Conservation (phyloP, 2,329 filamentous ascomycete species). For the Pyricularia sp. region DNA sequence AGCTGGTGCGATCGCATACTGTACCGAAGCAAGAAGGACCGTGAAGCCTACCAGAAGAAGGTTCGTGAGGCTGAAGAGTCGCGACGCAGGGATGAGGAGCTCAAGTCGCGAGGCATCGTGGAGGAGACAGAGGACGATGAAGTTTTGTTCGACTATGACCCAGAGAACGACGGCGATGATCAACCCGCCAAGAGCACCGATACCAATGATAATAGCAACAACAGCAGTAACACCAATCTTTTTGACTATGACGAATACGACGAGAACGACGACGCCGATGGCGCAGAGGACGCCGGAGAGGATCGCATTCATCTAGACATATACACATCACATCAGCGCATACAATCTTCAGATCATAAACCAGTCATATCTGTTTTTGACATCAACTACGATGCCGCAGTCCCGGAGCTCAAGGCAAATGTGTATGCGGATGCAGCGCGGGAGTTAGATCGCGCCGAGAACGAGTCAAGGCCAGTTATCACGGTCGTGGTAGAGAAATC, state of each 20-base stretch:
- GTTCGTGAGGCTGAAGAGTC: slow-evolving; percentile 56
- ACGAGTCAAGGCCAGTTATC: slow-evolving; percentile 34
- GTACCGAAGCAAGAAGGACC: slow-evolving; percentile 68
- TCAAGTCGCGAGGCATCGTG: slow-evolving; percentile 71
- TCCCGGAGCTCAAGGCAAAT: slow-evolving; percentile 73
- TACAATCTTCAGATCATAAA: slow-evolving; percentile 93
- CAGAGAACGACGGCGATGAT: slow-evolving; percentile 59
- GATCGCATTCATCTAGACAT: slow-evolving; percentile 49
- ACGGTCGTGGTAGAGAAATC: slow-evolving; percentile 56
- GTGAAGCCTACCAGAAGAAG: slow-evolving; percentile 53
- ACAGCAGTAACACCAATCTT: not conserved
- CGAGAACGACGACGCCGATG: slow-evolving; percentile 39
- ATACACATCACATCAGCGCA: slow-evolving; percentile 81
- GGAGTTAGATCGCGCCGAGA: slow-evolving; percentile 68
- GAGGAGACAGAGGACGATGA: slow-evolving; percentile 67
- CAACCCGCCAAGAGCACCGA: slow-evolving; percentile 12
- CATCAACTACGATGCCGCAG: slow-evolving; percentile 76
- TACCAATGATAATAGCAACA: not conserved
- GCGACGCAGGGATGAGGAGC: slow-evolving; percentile 69
- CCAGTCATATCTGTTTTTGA: slow-evolving; percentile 77
- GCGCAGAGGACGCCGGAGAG: slow-evolving; percentile 42
- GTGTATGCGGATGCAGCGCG: slow-evolving; percentile 80
- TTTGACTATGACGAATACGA: slow-evolving; percentile 55
- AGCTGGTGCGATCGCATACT: slow-evolving; percentile 97
- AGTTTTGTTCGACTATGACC: slow-evolving; percentile 85